Percentiles rank a stretch among this genome's conserved stretches.
These are phyloP conservation scores for Selenicereus undatus DNA, from an alignment of 148 eudicot genomes.

Conservation along the genomic window DNA sequence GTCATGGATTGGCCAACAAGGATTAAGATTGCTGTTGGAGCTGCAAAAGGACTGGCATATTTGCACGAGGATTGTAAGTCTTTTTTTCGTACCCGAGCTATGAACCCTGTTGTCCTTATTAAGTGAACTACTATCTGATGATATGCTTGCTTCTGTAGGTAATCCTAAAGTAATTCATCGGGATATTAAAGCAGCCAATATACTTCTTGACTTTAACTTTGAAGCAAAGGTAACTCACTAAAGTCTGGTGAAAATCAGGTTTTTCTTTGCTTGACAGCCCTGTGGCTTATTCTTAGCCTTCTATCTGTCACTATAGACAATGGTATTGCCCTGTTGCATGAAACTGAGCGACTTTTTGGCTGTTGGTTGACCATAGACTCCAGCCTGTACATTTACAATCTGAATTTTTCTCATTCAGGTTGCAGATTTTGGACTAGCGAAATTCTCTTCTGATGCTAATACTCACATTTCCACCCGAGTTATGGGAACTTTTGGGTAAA, in stretches of 20 bases:
- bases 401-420: slow-evolving; percentile 46
- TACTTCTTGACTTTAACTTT: slow-evolving; percentile 65
- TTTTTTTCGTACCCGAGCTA: background rate
- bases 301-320: background rate
- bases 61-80: slow-evolving; percentile 69
- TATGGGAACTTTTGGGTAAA: slow-evolving; percentile 97
- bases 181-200: slow-evolving; percentile 79
- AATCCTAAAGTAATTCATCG: slow-evolving; percentile 83
- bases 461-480: slow-evolving; percentile 94
- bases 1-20: slow-evolving; percentile 50
- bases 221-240: slow-evolving; percentile 58
- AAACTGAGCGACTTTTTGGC: background rate
- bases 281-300: background rate
- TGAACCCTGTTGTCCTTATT: background rate
- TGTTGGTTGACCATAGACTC: background rate
- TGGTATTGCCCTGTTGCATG: background rate
- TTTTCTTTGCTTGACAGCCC: background rate
- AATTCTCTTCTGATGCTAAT: slow-evolving; percentile 64
- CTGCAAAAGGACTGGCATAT: slow-evolving; percentile 69
- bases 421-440: slow-evolving; percentile 98
- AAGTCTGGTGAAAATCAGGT: background rate
- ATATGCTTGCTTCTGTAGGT: slow-evolving; percentile 40
- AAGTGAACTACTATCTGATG: slow-evolving; percentile 5
- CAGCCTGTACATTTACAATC: background rate
- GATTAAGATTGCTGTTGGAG: slow-evolving; percentile 54